Evolutionary conservation across 768 basidiomycete species (phyloP).

Genomic region (Hebeloma cylindrosporum): DNA sequence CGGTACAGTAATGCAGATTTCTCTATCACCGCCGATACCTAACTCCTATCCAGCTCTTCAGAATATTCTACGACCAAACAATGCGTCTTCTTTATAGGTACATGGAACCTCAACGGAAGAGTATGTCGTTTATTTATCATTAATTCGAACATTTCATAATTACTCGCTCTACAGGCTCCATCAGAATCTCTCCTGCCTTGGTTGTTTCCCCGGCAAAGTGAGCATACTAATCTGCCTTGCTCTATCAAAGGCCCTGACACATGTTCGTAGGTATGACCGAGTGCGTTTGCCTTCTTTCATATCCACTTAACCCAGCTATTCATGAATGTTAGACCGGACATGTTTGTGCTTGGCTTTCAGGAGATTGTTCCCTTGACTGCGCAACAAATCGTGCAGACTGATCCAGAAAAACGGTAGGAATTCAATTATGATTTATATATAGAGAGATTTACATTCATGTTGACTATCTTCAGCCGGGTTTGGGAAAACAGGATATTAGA

Average conservation of each 20-base stretch:
- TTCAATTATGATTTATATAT: no score
- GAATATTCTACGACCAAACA: conserved; percentile 83
- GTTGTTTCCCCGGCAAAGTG: conserved; percentile 85
- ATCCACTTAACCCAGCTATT: conserved; percentile 10
- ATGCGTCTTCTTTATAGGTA: conserved; percentile 82
- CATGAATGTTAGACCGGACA: conserved; percentile 63
- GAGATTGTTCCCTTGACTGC: conserved; percentile 98
- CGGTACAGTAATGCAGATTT: conserved; percentile 43
- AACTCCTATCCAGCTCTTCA: conserved; percentile 44
- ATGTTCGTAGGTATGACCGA: conserved; percentile 39
- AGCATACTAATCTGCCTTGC: conserved; percentile 26
- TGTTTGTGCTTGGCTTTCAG: conserved; percentile 91
- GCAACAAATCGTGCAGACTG: conserved; percentile 93
- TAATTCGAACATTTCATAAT: not conserved
- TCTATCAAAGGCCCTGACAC: conserved; percentile 16
- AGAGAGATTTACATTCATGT: not conserved
- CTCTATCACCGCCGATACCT: conserved; percentile 15
- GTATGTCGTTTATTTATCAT: conserved; percentile 40
- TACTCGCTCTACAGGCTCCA: conserved; percentile 48
- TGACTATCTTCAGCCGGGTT: conserved; percentile 51
- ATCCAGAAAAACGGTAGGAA: conserved; percentile 87
- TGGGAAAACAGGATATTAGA: conserved; percentile 88
- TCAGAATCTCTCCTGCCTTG: conserved; percentile 84
- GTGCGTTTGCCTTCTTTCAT: conserved; percentile 36
- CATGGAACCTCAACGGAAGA: conserved; percentile 95